These are phyloP conservation scores for Cercospora sp. DNA, from an alignment of 2,329 filamentous ascomycete species.

Conservation along the genomic window DNA sequence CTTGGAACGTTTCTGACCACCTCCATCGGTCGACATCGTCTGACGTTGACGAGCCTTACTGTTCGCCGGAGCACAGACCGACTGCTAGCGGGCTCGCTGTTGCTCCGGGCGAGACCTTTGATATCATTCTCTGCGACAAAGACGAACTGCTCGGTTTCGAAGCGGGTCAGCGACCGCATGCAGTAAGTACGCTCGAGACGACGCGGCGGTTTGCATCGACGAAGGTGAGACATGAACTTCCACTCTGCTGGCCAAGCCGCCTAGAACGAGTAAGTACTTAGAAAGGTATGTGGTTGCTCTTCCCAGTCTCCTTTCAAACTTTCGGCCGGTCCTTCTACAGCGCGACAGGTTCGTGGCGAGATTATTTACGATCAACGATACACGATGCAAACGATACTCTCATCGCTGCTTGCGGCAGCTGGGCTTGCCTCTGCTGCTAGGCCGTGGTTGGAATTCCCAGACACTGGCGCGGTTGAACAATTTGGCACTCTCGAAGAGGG, in stretches of 20 bases:
- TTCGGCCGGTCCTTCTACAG: slow-evolving; percentile 3
- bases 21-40: not conserved
- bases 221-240: not conserved
- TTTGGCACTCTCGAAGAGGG: slow-evolving; percentile 19
- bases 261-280: not conserved
- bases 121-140: not conserved
- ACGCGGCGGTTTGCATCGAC: not conserved
- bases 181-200: not conserved
- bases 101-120: not conserved
- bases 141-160: not conserved
- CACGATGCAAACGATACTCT: slow-evolving; percentile 11
- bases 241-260: not conserved
- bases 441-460: slow-evolving; percentile 21
- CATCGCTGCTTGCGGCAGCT: slow-evolving; percentile 13
- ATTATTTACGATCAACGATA: not conserved
- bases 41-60: slow-evolving; percentile 2
- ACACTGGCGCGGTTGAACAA: slow-evolving; percentile 22
- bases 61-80: not conserved
- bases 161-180: slow-evolving; percentile 1
- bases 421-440: slow-evolving; percentile 21
- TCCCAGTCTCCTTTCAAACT: not conserved
- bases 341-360: slow-evolving; percentile 10
- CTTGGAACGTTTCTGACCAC: not conserved
- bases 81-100: not conserved
- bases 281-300: not conserved